Base-by-base conservation (phyloP, 495 filamentous ascomycete species). In the Pseudoneurospora amorphoporcata region DNA sequence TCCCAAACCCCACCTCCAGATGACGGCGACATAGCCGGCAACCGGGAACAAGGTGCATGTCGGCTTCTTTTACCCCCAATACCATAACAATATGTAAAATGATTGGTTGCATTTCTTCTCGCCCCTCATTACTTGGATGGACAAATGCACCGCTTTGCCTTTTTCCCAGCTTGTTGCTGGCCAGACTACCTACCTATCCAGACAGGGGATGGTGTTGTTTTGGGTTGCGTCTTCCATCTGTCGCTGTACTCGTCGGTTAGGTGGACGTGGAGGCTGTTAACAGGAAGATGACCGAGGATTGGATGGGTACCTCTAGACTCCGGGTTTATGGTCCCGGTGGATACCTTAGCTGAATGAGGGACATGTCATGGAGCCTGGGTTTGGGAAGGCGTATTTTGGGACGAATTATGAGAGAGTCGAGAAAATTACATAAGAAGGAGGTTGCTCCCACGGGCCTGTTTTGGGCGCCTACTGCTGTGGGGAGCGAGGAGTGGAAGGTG, bases 281-380 rank as follows among this genome's bases (percentile, higher is more conserved):
- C 45, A 74, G 77, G 39, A 77, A 70, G 29, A 75, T 83, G 10
- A 79, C 81, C 2, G 80, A 80, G 2, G 69, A 77, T 53, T 77
- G 74, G 76, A 74, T 74, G 68, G 70, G 40, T 3, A n/a, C n/a
- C n/a, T n/a, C n/a, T n/a, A n/a, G n/a, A n/a, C n/a, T n/a, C n/a
- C n/a, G 72, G 23, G 53, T 35, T 3, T 65, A 65, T 65, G 82
- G 80, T 1, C 80, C 81, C 0, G 86, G 85, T 0, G 84, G 79
- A 0, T 88, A 88, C 42, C 38, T n/a, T n/a, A n/a, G n/a, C n/a
- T 82, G 0, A 86, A 83, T 61, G 86, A 89, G 78, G 83, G 78
- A 37, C 87, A 91, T 77, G 78, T 87, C n/a, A 81, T 86, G 68
- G 89, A 92, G 78, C 89, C 90, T 0, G 77, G 89, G 69, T 92